Evolutionary conservation across 2,329 filamentous ascomycete species (phyloP).

Genomic region (Lecanicillium sp.): DNA sequence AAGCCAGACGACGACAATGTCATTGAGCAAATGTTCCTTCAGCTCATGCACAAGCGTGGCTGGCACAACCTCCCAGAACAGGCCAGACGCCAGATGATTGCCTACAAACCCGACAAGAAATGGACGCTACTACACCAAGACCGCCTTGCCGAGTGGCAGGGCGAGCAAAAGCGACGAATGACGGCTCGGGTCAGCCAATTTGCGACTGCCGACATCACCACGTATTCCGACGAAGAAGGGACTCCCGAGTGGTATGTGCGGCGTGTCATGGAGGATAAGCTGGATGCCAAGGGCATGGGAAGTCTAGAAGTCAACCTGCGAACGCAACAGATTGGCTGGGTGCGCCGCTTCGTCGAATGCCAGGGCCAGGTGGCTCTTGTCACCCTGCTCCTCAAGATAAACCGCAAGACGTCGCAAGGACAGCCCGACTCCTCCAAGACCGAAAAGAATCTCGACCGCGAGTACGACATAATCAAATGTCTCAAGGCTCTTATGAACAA

Average conservation of each 20-base stretch:
- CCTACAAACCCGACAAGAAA: slow-evolving; percentile 90
- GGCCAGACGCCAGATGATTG: slow-evolving; percentile 90
- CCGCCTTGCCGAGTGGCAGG: slow-evolving; percentile 85
- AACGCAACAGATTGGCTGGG: slow-evolving; percentile 97
- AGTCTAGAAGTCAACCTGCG: slow-evolving; percentile 90
- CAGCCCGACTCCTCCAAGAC: slow-evolving; percentile 47
- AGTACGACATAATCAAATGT: slow-evolving; percentile 97
- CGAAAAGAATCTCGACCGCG: slow-evolving; percentile 79
- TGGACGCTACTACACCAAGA: slow-evolving; percentile 97
- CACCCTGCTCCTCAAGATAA: slow-evolving; percentile 88
- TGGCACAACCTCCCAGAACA: slow-evolving; percentile 97
- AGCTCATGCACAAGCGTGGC: slow-evolving; percentile 93
- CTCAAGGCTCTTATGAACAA: slow-evolving; percentile 98
- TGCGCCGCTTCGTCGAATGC: slow-evolving; percentile 91
- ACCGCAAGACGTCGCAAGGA: slow-evolving; percentile 72
- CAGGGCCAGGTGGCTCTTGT: slow-evolving; percentile 95
- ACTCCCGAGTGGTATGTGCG: slow-evolving; percentile 98
- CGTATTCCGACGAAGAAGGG: slow-evolving; percentile 85
- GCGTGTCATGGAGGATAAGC: slow-evolving; percentile 91
- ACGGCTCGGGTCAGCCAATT: slow-evolving; percentile 67
- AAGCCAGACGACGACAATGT: slow-evolving; percentile 74
- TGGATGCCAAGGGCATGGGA: slow-evolving; percentile 83
- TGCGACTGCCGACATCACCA: slow-evolving; percentile 60
- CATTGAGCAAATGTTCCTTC: slow-evolving; percentile 85
- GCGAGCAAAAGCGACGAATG: slow-evolving; percentile 80